Evolutionary conservation across 1,284 basidiomycete genomes (phyloP).

Genomic region (Lignosus rhinocerotis): DNA sequence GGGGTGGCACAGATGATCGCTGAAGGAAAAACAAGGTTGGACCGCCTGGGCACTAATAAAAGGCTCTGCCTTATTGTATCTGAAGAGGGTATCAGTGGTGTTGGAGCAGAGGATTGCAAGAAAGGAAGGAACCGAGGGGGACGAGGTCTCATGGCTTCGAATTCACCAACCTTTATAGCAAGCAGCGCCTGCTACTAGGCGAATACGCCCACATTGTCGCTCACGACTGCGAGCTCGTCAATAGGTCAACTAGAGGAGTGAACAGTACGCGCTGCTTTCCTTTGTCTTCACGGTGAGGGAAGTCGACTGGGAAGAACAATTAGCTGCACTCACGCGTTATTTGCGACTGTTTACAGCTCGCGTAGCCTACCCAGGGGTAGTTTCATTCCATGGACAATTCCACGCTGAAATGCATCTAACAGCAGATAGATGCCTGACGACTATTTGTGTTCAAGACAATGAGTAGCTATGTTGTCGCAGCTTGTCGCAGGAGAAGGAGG

Average conservation of each 20-base stretch:
- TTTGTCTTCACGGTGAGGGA: constrained; percentile 20
- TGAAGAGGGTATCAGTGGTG: constrained; percentile 30
- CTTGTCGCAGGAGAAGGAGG: too few relatives aligned
- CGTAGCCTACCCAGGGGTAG: constrained; percentile 1
- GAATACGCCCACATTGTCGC: constrained; percentile 25
- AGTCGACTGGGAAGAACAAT: constrained; percentile 21
- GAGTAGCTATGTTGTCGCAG: too few relatives aligned
- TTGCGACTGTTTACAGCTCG: constrained; percentile 20
- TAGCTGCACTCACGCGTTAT: constrained; percentile 18
- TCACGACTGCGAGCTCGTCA: constrained; percentile 11
- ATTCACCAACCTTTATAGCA: constrained; percentile 33
- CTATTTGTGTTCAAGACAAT: too few relatives aligned
- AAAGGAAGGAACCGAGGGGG: constrained; percentile 27
- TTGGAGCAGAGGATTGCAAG: constrained; percentile 24
- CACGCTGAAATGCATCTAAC: too few relatives aligned
- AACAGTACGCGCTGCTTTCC: constrained; percentile 11
- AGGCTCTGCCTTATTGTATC: constrained; percentile 38
- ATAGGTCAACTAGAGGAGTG: constrained; percentile 13
- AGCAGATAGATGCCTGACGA: too few relatives aligned
- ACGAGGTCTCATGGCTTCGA: constrained; percentile 18
- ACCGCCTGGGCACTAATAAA: constrained; percentile 35
- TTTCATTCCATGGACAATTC: too few relatives aligned
- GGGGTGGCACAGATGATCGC: constrained; percentile 6
- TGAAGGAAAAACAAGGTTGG: constrained; percentile 23
- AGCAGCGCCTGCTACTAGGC: constrained; percentile 1